Base-by-base conservation (phyloP, 805 yeast species). In the Schwanniomyces occidentalis region DNA sequence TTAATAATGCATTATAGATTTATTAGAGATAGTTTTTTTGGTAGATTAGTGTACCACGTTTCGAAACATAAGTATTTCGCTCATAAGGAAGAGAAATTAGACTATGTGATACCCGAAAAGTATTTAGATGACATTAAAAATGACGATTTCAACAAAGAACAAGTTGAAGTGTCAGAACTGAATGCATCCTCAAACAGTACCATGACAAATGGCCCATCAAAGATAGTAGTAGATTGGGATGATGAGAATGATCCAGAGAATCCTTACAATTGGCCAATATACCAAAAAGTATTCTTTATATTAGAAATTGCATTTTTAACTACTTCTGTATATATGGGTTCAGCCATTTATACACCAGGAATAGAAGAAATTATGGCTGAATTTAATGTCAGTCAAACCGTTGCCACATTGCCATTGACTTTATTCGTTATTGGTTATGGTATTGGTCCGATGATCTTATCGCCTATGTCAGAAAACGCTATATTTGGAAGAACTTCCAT, bases 401-500 rank as follows among this genome's bases (percentile, higher is more conserved):
- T 61, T 4, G 74, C 75, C 0, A 54, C 68, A 1, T 54, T 78
- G 24, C 44, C 46, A 3, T 20, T 34, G 44, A 63, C 79, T 1
- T 37, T 75, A 22, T 78, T 71, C 39, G 77, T 77, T 7, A 44
- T 76, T 23, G 84, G 81, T n/a, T 76, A 78, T 45, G 82, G 78
- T 32, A 31, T 76, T n/a, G 81, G 81, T 4, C 81, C 82, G 2
- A 3, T 76, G 60, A 39, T 76, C 2, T 70, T 75, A 33, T 71
- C 81, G 0, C 82, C 82, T 3, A 41, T 77, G 31, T 69, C 78
- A 10, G 83, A 78, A 45, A 61, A 71, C 17, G 71, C 75, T 3
- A 48, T 54, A 4, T 47, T 72, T 29, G 81, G 82, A 13, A 63
- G 81, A 34, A 71, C 66, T 38, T 50, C 59, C 20, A 63, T 74